phyloP scores from a whole-genome alignment of 176 grass and related monocot genomes.

The Lolium perenne region DNA sequence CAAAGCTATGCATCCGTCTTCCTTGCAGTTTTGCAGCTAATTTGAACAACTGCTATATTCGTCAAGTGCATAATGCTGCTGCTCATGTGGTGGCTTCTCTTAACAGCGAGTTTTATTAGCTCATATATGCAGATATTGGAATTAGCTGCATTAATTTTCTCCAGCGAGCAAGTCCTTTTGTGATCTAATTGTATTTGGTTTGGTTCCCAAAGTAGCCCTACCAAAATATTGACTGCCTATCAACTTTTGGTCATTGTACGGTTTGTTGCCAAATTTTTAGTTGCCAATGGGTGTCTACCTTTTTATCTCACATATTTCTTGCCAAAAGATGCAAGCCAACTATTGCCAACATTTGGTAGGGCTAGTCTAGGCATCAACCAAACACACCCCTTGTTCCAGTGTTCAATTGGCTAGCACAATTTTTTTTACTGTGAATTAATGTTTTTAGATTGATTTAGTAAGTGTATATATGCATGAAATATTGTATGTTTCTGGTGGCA shows the following conservation, averaged over 20 bases:
- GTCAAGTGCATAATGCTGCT: neutral
- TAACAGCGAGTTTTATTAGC: neutral
- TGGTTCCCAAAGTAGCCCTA: neutral
- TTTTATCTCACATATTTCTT: neutral
- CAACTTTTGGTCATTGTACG: neutral
- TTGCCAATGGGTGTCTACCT: neutral
- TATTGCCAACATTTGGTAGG: neutral
- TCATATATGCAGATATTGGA: constrained; percentile 25
- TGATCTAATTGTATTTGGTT: neutral
- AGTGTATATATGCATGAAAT: constrained; percentile 33
- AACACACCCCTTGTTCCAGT: neutral
- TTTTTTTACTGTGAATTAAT: neutral
- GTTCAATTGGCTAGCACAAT: neutral
- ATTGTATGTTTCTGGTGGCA: neutral
- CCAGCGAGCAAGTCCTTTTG: no score
- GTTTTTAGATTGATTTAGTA: constrained; percentile 18
- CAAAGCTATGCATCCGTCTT: constrained; percentile 21
- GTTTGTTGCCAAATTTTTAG: neutral
- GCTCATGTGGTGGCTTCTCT: neutral
- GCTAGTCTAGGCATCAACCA: neutral
- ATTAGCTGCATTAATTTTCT: neutral
- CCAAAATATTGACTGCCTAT: neutral
- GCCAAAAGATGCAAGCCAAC: neutral
- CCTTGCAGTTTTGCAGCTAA: constrained; percentile 4
- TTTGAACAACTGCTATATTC: constrained; percentile 14